These are phyloP conservation scores for Aspergillus pseudotamarii DNA, from an alignment of 2,329 filamentous ascomycete genomes.

Conservation along the genomic window DNA sequence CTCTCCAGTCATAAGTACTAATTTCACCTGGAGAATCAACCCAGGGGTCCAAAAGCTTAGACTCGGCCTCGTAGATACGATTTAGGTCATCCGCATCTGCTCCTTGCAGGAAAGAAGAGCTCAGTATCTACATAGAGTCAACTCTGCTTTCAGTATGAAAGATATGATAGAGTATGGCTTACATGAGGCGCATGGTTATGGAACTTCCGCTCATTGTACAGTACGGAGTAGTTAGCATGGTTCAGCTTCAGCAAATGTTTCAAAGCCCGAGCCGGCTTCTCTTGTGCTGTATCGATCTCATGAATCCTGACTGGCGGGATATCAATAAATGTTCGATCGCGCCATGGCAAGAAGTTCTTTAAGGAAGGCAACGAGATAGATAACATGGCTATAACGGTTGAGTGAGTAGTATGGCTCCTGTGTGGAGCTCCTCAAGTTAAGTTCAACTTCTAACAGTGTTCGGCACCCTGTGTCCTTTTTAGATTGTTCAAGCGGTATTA, in stretches of 20 bases:
- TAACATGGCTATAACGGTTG: constrained; percentile 19
- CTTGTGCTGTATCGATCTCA: constrained; percentile 76
- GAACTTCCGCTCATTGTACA: constrained; percentile 73
- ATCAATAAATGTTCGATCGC: constrained; percentile 35
- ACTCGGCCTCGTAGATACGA: constrained; percentile 76
- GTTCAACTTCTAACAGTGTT: no score
- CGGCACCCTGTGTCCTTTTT: not conserved
- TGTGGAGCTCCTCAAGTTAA: not conserved
- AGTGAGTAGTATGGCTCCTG: not conserved
- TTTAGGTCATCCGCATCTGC: constrained; percentile 73
- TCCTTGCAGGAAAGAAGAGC: constrained; percentile 83
- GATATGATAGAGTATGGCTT: constrained; percentile 26
- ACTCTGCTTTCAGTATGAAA: not conserved
- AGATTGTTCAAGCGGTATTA: not conserved
- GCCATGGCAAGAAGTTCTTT: constrained; percentile 27
- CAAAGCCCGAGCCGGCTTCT: constrained; percentile 78
- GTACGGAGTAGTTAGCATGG: constrained; percentile 83
- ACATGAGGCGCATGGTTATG: constrained; percentile 84
- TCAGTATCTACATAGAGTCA: constrained; percentile 61
- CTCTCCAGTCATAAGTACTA: constrained; percentile 79
- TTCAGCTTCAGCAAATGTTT: constrained; percentile 92
- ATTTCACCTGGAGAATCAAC: constrained; percentile 82
- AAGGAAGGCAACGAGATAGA: constrained; percentile 27
- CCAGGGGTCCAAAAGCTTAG: constrained; percentile 76
- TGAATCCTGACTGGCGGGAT: constrained; percentile 73